These are phyloP conservation scores for Triglochin maritima DNA, from an alignment of 106 monocot genomes.

Conservation along the genomic window DNA sequence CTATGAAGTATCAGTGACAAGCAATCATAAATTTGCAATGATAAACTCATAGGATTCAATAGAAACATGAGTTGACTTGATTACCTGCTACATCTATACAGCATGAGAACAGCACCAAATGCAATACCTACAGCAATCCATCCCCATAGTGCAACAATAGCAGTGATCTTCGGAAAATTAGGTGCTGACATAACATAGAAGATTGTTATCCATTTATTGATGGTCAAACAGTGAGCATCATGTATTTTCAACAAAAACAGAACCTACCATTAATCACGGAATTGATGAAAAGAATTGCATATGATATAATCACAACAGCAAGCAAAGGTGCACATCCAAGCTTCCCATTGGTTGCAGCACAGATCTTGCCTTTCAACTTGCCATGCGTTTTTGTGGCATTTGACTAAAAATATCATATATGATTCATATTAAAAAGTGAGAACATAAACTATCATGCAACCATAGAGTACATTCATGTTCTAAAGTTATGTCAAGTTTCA, in stretches of 20 bases:
- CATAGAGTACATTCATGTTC: not conserved
- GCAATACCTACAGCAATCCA: constrained; percentile 68
- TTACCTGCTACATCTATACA: constrained; percentile 89
- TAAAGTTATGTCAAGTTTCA: not conserved
- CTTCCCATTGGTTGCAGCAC: constrained; percentile 24
- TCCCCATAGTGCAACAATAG: constrained; percentile 70
- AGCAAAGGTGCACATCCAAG: constrained; percentile 80
- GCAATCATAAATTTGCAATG: too few relatives aligned
- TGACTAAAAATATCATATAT: constrained; percentile 5
- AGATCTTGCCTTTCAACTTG: constrained; percentile 13
- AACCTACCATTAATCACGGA: constrained; percentile 64
- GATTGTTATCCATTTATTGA: not conserved
- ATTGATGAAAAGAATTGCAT: constrained; percentile 64
- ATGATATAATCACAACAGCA: constrained; percentile 29
- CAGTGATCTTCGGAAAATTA: constrained; percentile 72
- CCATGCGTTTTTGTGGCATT: constrained; percentile 9
- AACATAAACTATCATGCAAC: not conserved
- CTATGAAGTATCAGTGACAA: too few relatives aligned
- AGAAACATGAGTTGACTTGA: not conserved
- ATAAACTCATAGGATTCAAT: too few relatives aligned
- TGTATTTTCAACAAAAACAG: not conserved
- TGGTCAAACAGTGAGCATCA: not conserved
- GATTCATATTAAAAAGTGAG: not conserved
- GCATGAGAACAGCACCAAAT: constrained; percentile 56
- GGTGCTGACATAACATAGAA: constrained; percentile 19